phyloP scores from a whole-genome alignment of 139 green algal genomes.

The Chlorella vulgaris region DNA sequence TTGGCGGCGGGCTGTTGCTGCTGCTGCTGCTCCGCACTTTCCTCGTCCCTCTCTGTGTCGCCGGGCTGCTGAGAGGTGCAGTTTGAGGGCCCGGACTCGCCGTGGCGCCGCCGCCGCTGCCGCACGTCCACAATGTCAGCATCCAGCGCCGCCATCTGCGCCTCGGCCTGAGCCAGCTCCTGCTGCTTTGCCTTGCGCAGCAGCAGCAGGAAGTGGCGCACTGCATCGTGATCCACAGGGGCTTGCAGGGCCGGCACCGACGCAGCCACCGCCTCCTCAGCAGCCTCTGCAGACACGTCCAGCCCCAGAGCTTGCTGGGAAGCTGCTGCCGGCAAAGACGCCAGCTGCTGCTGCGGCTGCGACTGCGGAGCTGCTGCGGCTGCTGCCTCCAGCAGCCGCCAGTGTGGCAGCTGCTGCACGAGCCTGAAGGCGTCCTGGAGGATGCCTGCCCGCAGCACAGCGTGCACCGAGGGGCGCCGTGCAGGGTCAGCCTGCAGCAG shows the following conservation, averaged over 20 bases:
- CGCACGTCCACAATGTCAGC: constrained; percentile 30
- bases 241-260: neutral
- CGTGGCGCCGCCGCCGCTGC: constrained; percentile 11
- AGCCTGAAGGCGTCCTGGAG: neutral
- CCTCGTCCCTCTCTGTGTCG: neutral
- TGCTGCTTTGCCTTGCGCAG: constrained; percentile 40
- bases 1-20: neutral
- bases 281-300: neutral
- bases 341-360: neutral
- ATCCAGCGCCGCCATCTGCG: constrained; percentile 43
- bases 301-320: neutral
- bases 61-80: too few relatives aligned
- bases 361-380: neutral
- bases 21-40: neutral
- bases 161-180: constrained; percentile 23
- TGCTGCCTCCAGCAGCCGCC: constrained; percentile 8
- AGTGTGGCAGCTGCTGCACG: constrained; percentile 15
- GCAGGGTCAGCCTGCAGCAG: constrained; percentile 35
- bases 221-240: constrained; percentile 29
- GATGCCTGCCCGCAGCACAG: constrained; percentile 16
- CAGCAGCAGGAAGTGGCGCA: constrained; percentile 54
- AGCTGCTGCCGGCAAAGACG: neutral
- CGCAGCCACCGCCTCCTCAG: neutral
- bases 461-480: neutral
- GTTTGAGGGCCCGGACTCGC: neutral